Evolutionary conservation across 768 basidiomycete genomes (phyloP), one percentile per base, ranked within the genome.

Genomic region (Sarcodon aspratus): DNA sequence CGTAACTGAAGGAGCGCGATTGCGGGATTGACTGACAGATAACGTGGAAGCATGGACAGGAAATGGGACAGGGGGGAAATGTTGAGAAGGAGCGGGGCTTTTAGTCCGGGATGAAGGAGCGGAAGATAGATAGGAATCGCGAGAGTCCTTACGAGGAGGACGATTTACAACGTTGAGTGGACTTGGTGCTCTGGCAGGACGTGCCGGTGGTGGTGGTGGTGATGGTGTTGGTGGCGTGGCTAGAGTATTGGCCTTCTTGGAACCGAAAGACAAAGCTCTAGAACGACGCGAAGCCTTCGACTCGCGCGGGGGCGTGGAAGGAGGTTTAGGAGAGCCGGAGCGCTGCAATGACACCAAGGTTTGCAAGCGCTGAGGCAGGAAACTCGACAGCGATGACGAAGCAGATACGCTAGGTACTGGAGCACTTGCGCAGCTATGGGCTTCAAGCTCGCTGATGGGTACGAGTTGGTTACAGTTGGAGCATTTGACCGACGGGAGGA

Each of bases 401-500:
- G 48, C 65, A 35, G 59, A 58, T 12, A 64, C 59, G 44, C 77
- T 71, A 40, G 60, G 54, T 9, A 71, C 60, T 13, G 80, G 70
- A 1, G 75, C 72, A 9, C 71, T 56, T 6, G 70, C 54, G 63
- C 92, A 96, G 60, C 79, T 69, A 60, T 95, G 92, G 52, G 89
- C 85, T 35, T 80, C 80, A 34, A 95, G 79, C 43, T 80, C 72
- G 44, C 73, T 66, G 34, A 95, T 71, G 33, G 85, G 79, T 36
- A 96, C 85, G 1, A 75, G 78, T 8, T 69, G 67, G 56, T 69
- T 68, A 61, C 92, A 96, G 32, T 68, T 82, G 2, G 88, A 88
- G 63, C 92, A 96, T 62, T 85, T 94, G 52, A 93, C 83, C 2
- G 80, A 71, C 6, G 92, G 89, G 9, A 95, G 71, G 45, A 83